These are phyloP conservation scores for Penicillium polonicum DNA, from an alignment of 2,329 filamentous ascomycete species.

Conservation along the genomic window DNA sequence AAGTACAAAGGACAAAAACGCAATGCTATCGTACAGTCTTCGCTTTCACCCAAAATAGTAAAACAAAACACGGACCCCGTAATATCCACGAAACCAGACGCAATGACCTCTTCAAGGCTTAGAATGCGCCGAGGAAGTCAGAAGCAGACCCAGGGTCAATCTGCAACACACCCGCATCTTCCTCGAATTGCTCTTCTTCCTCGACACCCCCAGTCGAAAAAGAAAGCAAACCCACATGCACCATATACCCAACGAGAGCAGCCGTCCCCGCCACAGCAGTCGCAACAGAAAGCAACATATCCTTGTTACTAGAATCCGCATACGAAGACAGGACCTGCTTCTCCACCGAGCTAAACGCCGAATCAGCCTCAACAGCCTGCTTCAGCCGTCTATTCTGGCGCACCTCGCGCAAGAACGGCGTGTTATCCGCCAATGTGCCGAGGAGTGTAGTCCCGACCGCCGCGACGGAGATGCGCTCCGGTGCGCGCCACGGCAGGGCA, in stretches of 20 bases:
- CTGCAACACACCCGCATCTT: slow-evolving; percentile 2
- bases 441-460: slow-evolving; percentile 38
- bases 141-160: slow-evolving; percentile 14
- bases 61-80: background rate
- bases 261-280: slow-evolving; percentile 36
- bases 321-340: slow-evolving; percentile 26
- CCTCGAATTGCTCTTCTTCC: slow-evolving; percentile 11
- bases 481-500: slow-evolving; percentile 38
- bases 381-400: slow-evolving; percentile 40
- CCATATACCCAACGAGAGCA: slow-evolving; percentile 40
- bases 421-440: slow-evolving; percentile 37
- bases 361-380: slow-evolving; percentile 29
- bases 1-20: slow-evolving; percentile 1
- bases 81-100: background rate
- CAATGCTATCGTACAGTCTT: slow-evolving; percentile 13
- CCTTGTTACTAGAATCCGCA: slow-evolving; percentile 30
- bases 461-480: slow-evolving; percentile 32
- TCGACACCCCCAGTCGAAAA: background rate
- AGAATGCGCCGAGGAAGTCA: slow-evolving; percentile 18
- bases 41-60: background rate
- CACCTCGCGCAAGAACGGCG: slow-evolving; percentile 38
- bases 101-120: background rate
- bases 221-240: slow-evolving; percentile 32
- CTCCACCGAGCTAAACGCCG: slow-evolving; percentile 27
- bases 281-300: slow-evolving; percentile 38